Evolutionary conservation across 106 monocot genomes (phyloP).

Genomic region (Dendrobium huoshanense): DNA sequence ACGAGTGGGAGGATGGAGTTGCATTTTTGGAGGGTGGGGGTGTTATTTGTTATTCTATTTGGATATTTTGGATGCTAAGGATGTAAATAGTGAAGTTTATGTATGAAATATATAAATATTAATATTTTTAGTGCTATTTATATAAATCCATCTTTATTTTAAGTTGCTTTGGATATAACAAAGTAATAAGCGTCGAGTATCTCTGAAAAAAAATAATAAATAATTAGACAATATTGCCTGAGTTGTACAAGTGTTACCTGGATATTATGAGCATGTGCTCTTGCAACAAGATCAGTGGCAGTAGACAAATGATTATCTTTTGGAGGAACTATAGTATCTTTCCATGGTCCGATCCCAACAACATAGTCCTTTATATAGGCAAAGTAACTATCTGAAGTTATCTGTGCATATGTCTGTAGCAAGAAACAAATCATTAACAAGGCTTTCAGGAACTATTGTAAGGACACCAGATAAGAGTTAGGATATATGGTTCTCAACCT

Average conservation of each 20-base stretch:
- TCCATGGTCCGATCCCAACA: conserved; percentile 75
- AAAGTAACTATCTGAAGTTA: conserved; percentile 59
- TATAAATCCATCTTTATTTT: no score
- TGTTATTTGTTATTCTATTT: no score
- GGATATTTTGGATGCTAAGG: no score
- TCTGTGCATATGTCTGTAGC: conserved; percentile 61
- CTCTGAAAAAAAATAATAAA: background rate
- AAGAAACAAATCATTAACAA: conserved; percentile 3
- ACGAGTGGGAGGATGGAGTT: no score
- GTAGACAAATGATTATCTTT: conserved; percentile 41
- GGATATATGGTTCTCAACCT: background rate
- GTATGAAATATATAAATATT: no score
- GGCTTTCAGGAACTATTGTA: background rate
- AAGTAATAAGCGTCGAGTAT: no score
- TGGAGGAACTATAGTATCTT: conserved; percentile 60
- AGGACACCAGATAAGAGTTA: background rate
- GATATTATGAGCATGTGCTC: conserved; percentile 80
- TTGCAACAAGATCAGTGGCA: conserved; percentile 78
- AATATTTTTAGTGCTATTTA: no score
- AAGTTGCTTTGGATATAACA: no score
- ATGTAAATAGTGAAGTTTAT: no score
- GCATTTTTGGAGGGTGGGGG: no score
- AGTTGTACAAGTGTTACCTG: conserved; percentile 37
- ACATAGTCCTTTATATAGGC: conserved; percentile 59
- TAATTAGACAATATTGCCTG: background rate